phyloP scores from a whole-genome alignment of 2,329 filamentous ascomycete species.

The Neofusicoccum kwambonambiense region DNA sequence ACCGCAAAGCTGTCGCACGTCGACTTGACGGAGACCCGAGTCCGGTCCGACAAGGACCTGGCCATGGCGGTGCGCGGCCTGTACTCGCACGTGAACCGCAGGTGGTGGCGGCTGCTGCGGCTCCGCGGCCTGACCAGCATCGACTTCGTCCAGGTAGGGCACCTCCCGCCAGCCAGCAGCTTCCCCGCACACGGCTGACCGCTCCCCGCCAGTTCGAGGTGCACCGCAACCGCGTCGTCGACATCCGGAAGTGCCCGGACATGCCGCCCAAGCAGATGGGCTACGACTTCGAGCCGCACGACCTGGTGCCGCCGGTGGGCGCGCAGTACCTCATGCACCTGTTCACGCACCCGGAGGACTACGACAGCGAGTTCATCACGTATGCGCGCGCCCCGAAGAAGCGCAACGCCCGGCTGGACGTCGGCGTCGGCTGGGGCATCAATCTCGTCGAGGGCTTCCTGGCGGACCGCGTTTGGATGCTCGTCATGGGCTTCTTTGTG shows the following conservation, averaged over 20 bases:
- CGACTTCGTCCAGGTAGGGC: constrained; percentile 33
- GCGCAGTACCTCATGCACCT: constrained; percentile 39
- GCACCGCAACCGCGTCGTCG: constrained; percentile 40
- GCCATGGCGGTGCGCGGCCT: constrained; percentile 34
- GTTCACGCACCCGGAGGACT: constrained; percentile 41
- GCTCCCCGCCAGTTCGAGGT: constrained; percentile 32
- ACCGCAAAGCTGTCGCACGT: constrained; percentile 40
- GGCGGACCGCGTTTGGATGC: constrained; percentile 35
- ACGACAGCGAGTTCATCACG: constrained; percentile 38
- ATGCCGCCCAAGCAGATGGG: constrained; percentile 32
- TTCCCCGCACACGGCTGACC: too few species aligned
- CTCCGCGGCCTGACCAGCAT: constrained; percentile 38
- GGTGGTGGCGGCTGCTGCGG: constrained; percentile 33
- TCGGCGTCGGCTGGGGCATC: constrained; percentile 41
- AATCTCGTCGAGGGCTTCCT: constrained; percentile 40
- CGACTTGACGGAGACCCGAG: constrained; percentile 32
- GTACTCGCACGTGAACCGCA: constrained; percentile 33
- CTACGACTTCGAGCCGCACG: constrained; percentile 38
- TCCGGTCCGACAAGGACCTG: constrained; percentile 37
- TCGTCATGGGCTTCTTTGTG: constrained; percentile 29
- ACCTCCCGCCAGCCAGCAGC: too few species aligned
- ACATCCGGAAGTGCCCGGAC: constrained; percentile 38
- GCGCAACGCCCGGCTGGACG: constrained; percentile 30
- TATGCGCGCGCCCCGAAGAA: constrained; percentile 37
- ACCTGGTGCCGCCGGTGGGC: constrained; percentile 40